phyloP scores from a whole-genome alignment of 2,329 filamentous ascomycete species.

The Trematosphaeria pertusa region DNA sequence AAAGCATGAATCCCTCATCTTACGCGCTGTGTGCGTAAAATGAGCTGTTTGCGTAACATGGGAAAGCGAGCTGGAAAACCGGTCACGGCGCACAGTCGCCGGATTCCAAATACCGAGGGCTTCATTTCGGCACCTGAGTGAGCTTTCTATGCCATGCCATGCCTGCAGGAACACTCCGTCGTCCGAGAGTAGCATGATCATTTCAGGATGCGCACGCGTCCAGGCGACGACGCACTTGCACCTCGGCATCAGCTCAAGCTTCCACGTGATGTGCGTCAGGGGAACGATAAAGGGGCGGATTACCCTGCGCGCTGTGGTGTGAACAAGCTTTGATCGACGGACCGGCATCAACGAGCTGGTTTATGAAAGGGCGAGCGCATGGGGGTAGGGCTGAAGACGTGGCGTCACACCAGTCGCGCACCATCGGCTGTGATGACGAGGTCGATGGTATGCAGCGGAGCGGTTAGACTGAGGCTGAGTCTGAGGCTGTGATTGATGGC shows the following conservation, averaged over 20 bases:
- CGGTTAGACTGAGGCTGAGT: no score
- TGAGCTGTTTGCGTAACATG: neutral
- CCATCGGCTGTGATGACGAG: neutral
- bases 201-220: neutral
- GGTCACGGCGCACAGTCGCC: neutral
- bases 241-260: neutral
- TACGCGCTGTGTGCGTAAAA: neutral
- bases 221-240: neutral
- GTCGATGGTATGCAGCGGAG: no score
- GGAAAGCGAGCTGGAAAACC: neutral
- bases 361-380: constrained; percentile 2
- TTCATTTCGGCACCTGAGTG: neutral
- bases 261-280: neutral
- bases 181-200: neutral
- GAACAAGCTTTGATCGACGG: constrained; percentile 11
- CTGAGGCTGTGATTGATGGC: neutral
- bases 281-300: neutral
- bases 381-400: constrained; percentile 1
- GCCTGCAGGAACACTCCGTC: neutral
- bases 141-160: neutral
- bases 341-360: constrained; percentile 3
- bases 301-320: no score
- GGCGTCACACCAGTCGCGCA: constrained; percentile 4
- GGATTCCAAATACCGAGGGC: no score
- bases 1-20: neutral